phyloP scores from a whole-genome alignment of 2,329 filamentous ascomycete species.

The Amesomyces nigricolor region DNA sequence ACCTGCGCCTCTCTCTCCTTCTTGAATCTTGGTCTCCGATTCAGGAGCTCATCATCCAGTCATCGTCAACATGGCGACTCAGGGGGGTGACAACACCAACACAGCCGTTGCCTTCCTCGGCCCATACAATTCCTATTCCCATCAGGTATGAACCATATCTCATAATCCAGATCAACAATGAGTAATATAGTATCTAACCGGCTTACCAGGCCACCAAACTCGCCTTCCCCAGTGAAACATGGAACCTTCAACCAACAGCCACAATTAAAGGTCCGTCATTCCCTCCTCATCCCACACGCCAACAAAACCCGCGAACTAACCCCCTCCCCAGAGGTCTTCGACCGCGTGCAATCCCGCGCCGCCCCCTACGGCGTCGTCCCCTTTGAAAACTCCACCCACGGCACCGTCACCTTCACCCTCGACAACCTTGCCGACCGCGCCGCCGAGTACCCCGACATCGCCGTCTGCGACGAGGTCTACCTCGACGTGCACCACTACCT shows the following conservation, averaged over 20 bases:
- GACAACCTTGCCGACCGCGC: slow-evolving; percentile 79
- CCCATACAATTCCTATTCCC: slow-evolving; percentile 26
- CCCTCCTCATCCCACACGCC: not conserved
- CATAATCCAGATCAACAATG: not conserved
- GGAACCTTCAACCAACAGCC: slow-evolving; percentile 44
- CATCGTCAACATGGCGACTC: not conserved
- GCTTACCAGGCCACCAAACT: slow-evolving; percentile 29
- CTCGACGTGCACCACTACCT: slow-evolving; percentile 85
- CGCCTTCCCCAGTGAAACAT: slow-evolving; percentile 44
- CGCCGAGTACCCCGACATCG: slow-evolving; percentile 58
- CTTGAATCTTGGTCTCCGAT: not conserved
- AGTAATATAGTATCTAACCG: not conserved
- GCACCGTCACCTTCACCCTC: slow-evolving; percentile 82
- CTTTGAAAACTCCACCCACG: slow-evolving; percentile 94
- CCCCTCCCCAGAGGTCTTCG: slow-evolving; percentile 62
- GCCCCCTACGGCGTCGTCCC: slow-evolving; percentile 76
- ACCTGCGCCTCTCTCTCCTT: not conserved
- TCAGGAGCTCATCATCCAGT: not conserved
- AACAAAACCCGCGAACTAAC: slow-evolving; percentile 2
- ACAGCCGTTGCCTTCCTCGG: slow-evolving; percentile 27
- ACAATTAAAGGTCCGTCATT: slow-evolving; percentile 42
- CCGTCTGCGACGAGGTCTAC: slow-evolving; percentile 78
- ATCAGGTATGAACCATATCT: slow-evolving; percentile 21
- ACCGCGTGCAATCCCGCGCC: slow-evolving; percentile 61
- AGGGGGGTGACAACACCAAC: not conserved